Conservation (phyloP, 306 rosid species). For the Ceratonia siliqua region DNA sequence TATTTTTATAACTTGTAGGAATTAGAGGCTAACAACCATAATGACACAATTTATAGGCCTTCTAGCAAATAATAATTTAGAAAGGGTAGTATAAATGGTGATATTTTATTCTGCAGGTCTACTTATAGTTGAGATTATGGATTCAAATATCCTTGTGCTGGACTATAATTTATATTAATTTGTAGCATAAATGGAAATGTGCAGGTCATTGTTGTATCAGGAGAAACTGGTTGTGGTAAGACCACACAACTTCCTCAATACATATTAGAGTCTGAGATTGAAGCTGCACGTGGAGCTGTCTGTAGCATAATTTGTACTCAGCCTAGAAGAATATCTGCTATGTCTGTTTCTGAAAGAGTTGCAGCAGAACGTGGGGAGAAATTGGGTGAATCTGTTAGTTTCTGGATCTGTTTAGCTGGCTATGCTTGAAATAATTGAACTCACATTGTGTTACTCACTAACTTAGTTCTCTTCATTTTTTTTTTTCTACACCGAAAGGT, state of each 20-base stretch:
- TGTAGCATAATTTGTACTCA: conserved; percentile 94
- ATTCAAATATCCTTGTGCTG: conserved; percentile 31
- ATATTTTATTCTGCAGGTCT: conserved; percentile 27
- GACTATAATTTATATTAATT: conserved; percentile 32
- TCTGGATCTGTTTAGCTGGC: conserved; percentile 29
- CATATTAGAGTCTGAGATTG: conserved; percentile 88
- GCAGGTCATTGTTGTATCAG: conserved; percentile 84
- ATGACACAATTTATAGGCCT: conserved; percentile 2
- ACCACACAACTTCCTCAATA: conserved; percentile 98
- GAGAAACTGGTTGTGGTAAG: conserved; percentile 99
- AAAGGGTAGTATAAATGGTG: conserved; percentile 16
- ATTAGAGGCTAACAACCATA: conserved; percentile 21
- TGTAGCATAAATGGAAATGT: conserved; percentile 29
- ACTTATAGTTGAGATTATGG: conserved; percentile 24
- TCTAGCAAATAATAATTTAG: conserved; percentile 16
- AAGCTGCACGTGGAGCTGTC: conserved; percentile 73
- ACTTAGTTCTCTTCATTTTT: conserved; percentile 25
- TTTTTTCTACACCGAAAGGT: conserved; percentile 58
- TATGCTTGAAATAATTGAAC: conserved; percentile 30
- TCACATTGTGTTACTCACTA: conserved; percentile 10
- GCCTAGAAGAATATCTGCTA: conserved; percentile 97
- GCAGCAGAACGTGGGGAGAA: conserved; percentile 95
- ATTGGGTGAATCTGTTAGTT: conserved; percentile 95
- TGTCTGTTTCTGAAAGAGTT: conserved; percentile 98
- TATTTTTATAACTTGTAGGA: not conserved